Evolutionary conservation across 2,329 filamentous ascomycete species (phyloP).

Genomic region (Ilyonectria robusta): DNA sequence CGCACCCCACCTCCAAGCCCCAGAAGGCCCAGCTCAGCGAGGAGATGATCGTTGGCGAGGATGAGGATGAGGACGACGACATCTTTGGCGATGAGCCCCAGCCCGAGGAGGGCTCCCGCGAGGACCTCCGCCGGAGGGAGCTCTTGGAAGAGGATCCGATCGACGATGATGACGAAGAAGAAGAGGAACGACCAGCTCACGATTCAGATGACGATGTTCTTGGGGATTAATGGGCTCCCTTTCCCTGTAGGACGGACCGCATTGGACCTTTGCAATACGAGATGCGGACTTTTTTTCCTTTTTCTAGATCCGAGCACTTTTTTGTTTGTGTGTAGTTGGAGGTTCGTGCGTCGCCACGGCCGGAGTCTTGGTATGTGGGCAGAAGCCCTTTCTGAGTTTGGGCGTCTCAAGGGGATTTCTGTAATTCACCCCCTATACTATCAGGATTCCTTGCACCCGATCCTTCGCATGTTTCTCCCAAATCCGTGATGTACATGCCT

Average conservation of each 20-base stretch:
- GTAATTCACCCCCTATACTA: slow-evolving; percentile 29
- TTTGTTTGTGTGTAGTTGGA: slow-evolving; percentile 36
- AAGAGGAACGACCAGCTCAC: slow-evolving; percentile 49
- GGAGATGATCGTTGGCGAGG: slow-evolving; percentile 64
- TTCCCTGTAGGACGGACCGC: slow-evolving; percentile 16
- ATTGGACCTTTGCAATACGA: slow-evolving; percentile 31
- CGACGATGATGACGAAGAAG: slow-evolving; percentile 54
- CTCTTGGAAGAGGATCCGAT: slow-evolving; percentile 66
- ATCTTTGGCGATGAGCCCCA: slow-evolving; percentile 64
- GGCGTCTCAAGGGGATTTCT: slow-evolving; percentile 37
- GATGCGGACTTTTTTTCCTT: slow-evolving; percentile 33
- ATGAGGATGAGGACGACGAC: slow-evolving; percentile 57
- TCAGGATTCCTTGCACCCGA: slow-evolving; percentile 21
- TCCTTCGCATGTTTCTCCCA: background rate
- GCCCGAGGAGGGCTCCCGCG: slow-evolving; percentile 71
- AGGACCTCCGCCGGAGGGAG: slow-evolving; percentile 70
- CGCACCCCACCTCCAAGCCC: slow-evolving; percentile 40
- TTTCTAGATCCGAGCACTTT: slow-evolving; percentile 26
- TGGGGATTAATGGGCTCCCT: slow-evolving; percentile 57
- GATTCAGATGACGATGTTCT: slow-evolving; percentile 62
- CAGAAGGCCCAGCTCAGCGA: slow-evolving; percentile 57
- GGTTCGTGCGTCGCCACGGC: slow-evolving; percentile 30
- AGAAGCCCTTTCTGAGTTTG: slow-evolving; percentile 34
- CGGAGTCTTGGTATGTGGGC: slow-evolving; percentile 45
- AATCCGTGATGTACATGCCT: slow-evolving; percentile 8